Evolutionary conservation across 441 rosid genomes (phyloP), one percentile per base, ranked within the genome.

Genomic region (Mallotus repandus): DNA sequence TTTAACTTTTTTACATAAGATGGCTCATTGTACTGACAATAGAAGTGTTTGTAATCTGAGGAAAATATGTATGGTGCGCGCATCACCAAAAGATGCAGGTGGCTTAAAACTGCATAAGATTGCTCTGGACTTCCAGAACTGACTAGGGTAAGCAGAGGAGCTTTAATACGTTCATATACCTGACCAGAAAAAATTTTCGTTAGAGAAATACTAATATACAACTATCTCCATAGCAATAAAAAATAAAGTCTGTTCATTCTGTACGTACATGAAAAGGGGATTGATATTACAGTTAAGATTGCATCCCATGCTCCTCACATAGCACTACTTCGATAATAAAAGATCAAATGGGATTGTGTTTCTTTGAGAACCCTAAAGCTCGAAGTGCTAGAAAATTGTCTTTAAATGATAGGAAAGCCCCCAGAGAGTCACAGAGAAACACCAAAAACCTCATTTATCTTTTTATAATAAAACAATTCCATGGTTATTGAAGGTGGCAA

Each of bases 121-220:
- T 93, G 98, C 83, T 93, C 97, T 32, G 99, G 95, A 83, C 97
- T 95, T 83, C 99, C 99, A 54, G 99, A 95, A 86, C 98, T 91
- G 80, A 95, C 98, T 59, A 93, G 85, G 59, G 99, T 95, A 77
- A 95, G 86, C 84, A 95, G 81, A 45, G 99, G 99, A 80, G 97
- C 96, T 90, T 95, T 95, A 73, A 95, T 93, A 73, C 97, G 95
- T 82, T 95, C 98, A 80, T 96, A 91, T 25, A 96, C 99, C 99
- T 95, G 77, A 53, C 56, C 19, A 81, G 67, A 68, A 63, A 75
- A 81, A 72, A 49, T 58, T 72, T 68, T 59, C 18, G 72, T 74
- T 54, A 78, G 70, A 45, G 52, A 62, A 74, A 76, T 61, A 60
- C 73, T 70, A 65, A 67, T 59, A 70, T 78, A 70, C 7, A 60